Base-by-base conservation (phyloP, 192 early-diverging fungal species). In the Coemansia sp. region DNA sequence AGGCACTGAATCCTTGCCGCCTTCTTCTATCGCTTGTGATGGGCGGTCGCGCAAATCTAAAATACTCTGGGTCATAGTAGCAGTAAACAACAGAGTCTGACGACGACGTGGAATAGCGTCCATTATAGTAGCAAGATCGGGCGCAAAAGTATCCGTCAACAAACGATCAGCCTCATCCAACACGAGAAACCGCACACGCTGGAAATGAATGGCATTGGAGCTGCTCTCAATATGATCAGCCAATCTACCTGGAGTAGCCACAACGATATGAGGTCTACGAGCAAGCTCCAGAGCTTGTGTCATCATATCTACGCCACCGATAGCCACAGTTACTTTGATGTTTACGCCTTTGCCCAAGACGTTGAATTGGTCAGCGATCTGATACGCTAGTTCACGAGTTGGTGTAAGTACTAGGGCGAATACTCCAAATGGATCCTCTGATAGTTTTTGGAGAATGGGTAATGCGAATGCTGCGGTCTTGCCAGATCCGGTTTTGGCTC, bases 401-500 rank as follows among this genome's bases (percentile, higher is more conserved):
- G 97, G 97, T 24, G 97, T 98, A 71, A 98, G 78, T 1, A 99
- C 91, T n/a, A 99, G 78, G 0, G 95, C 96, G 87, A 95, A 99
- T 2, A 97, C 88, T 24, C 98, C 98, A 72, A 91, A 99, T 10
- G 96, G 95, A 62, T 99, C 97, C 70, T 97, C 95, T 0, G 95
- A 92, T 3, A 99, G 88, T 70, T 91, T 92, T 69, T 98, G 96
- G 52, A 99, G 84, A 18, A 99, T 97, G 0, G 98, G 98, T 11
- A 98, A 75, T 6, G 98, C 98, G 88, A 99, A 99, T 0, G 97
- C 95, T 11, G 95, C 95, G 0, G 98, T 99, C 78, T 99, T 99
- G 63, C 98, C 98, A 3, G 89, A 92, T 57, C 98, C 98, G 8
- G 98, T 99, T 62, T 94, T 95, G 34, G 98, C 97, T 16, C 92